Evolutionary conservation across 202 grass and related monocot genomes (phyloP).

Genomic region (Bolboschoenoplectus hybrid): DNA sequence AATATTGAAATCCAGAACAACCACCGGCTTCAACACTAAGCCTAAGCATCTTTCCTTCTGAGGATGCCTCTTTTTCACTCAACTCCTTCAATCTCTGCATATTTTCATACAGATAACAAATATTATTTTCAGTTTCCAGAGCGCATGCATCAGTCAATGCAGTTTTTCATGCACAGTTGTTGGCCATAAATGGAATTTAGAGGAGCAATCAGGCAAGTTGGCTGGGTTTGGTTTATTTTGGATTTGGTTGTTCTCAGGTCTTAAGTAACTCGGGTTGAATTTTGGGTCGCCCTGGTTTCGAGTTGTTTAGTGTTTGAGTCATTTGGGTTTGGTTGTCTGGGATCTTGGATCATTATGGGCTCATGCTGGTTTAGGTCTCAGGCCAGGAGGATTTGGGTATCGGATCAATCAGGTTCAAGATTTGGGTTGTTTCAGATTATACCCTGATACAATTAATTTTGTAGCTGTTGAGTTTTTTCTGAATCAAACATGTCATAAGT

Average conservation of each 20-base stretch:
- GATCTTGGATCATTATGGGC: not conserved
- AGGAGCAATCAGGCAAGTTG: not conserved
- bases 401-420: not conserved
- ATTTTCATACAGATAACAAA: slow-evolving; percentile 30
- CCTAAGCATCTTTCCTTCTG: slow-evolving; percentile 71
- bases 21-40: slow-evolving; percentile 80
- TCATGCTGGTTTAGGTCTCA: not conserved
- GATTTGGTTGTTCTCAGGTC: not conserved
- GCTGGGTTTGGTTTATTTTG: not conserved
- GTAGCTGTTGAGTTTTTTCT: not conserved
- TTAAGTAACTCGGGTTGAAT: not conserved
- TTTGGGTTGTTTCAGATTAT: not conserved
- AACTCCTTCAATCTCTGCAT: slow-evolving; percentile 80
- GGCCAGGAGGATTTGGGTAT: not conserved
- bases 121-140: not conserved
- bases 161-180: not conserved
- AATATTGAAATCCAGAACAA: slow-evolving; percentile 92
- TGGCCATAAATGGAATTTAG: not conserved
- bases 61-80: slow-evolving; percentile 47
- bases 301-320: not conserved
- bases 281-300: not conserved
- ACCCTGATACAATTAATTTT: not conserved
- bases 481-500: not conserved
- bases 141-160: not conserved
- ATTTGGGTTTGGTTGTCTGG: not conserved